phyloP scores from a whole-genome alignment of 495 filamentous ascomycete genomes.

The Penicillium goetzii region DNA sequence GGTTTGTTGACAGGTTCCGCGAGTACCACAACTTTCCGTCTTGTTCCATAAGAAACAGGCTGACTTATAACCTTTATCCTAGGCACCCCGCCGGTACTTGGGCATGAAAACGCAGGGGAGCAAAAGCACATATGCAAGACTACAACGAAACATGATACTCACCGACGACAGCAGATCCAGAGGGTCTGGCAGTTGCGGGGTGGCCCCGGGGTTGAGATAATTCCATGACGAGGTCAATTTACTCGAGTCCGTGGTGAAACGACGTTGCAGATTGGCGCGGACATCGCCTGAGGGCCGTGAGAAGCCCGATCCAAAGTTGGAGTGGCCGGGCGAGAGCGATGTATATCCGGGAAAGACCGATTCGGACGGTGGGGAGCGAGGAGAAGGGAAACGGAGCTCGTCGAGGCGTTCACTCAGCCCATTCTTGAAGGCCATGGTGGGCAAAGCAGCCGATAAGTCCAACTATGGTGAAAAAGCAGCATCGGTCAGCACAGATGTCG shows the following conservation, averaged over 20 bases:
- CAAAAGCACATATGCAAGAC: neutral
- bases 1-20: neutral
- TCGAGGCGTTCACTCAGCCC: conserved; percentile 68
- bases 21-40: neutral
- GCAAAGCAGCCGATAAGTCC: conserved; percentile 33
- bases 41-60: neutral
- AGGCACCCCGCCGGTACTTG: neutral
- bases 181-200: conserved; percentile 55
- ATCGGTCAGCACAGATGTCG: conserved; percentile 5
- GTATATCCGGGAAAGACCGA: conserved; percentile 70
- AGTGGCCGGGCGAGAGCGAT: conserved; percentile 68
- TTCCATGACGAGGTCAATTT: conserved; percentile 76
- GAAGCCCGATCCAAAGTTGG: conserved; percentile 57
- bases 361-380: conserved; percentile 72
- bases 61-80: neutral
- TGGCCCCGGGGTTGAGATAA: conserved; percentile 65
- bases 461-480: conserved; percentile 38
- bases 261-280: conserved; percentile 77
- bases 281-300: conserved; percentile 61
- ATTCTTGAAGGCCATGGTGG: conserved; percentile 68
- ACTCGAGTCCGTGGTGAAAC: conserved; percentile 92
- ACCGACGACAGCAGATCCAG: conserved; percentile 62
- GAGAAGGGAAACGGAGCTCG: conserved; percentile 77
- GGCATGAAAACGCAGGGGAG: neutral
- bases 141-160: conserved; percentile 29